Evolutionary conservation across 768 basidiomycete species (phyloP).

Genomic region (Postia placenta): DNA sequence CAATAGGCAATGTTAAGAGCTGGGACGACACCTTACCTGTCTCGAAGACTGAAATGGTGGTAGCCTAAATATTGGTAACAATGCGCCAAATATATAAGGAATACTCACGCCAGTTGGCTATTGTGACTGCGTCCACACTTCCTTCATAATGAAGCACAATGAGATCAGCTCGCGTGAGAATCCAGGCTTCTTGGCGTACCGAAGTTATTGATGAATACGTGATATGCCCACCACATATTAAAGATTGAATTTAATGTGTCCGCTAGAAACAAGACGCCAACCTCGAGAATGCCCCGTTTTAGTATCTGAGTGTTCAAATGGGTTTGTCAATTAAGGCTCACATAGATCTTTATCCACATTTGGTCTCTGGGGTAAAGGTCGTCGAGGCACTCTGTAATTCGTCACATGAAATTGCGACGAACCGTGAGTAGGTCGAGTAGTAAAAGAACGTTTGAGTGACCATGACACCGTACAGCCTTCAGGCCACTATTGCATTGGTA

Average conservation of each 20-base stretch:
- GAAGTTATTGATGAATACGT: slow-evolving; percentile 13
- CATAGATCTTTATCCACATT: slow-evolving; percentile 16
- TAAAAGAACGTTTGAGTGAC: slow-evolving; percentile 29
- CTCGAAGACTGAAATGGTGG: slow-evolving; percentile 4
- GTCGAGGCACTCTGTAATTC: background rate
- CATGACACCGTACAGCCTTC: slow-evolving; percentile 28
- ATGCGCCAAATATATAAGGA: too few relatives aligned
- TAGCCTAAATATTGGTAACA: slow-evolving; percentile 15
- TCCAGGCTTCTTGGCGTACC: slow-evolving; percentile 12
- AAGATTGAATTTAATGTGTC: slow-evolving; percentile 18
- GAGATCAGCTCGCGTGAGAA: background rate
- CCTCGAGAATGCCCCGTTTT: too few relatives aligned
- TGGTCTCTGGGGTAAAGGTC: slow-evolving; percentile 12
- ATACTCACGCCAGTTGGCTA: background rate
- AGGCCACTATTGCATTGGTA: background rate
- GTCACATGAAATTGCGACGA: slow-evolving; percentile 3
- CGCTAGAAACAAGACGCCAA: slow-evolving; percentile 12
- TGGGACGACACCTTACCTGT: background rate
- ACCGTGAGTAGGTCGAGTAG: slow-evolving; percentile 13
- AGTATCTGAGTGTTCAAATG: too few relatives aligned
- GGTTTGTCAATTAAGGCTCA: too few relatives aligned
- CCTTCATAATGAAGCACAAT: background rate
- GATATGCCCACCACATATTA: slow-evolving; percentile 16
- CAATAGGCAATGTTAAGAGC: too few relatives aligned
- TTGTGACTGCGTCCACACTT: background rate